phyloP scores from a whole-genome alignment of 2,329 filamentous ascomycete genomes.

The Cytospora piceicola region DNA sequence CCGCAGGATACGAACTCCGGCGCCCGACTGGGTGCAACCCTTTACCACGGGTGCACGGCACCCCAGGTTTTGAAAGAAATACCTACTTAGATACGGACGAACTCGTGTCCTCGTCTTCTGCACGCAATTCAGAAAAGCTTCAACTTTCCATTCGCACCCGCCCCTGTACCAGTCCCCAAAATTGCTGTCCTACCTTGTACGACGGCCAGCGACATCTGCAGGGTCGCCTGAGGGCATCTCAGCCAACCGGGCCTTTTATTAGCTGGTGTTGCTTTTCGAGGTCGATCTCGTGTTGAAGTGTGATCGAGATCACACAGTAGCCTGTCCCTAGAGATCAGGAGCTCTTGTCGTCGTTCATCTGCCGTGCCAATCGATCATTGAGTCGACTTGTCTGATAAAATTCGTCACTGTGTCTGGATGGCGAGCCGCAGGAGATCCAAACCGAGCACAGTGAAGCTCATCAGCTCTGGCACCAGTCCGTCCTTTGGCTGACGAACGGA shows the following conservation, averaged over 20 bases:
- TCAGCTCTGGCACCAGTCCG: too few species aligned
- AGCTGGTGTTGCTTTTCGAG: not conserved
- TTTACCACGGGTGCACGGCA: not conserved
- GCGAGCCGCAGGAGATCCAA: not conserved
- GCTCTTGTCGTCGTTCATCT: not conserved
- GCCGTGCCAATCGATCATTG: not conserved
- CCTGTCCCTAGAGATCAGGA: not conserved
- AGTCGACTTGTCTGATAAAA: not conserved
- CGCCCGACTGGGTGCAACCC: not conserved
- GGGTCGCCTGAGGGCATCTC: not conserved
- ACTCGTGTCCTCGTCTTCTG: slow-evolving; percentile 3
- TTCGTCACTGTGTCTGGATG: not conserved
- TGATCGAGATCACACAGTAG: not conserved
- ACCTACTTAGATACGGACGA: too few species aligned
- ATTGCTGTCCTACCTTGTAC: slow-evolving; percentile 22
- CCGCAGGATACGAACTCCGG: not conserved
- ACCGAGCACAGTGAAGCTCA: too few species aligned
- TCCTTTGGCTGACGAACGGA: too few species aligned
- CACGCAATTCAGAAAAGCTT: too few species aligned
- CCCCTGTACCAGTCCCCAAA: slow-evolving; percentile 23
- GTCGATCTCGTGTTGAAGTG: not conserved
- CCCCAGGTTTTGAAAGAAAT: not conserved
- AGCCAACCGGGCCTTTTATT: not conserved
- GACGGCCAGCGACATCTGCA: slow-evolving; percentile 8
- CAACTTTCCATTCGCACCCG: slow-evolving; percentile 1